These are phyloP conservation scores for Amauroascus verrucosus DNA, from an alignment of 2,329 filamentous ascomycete genomes.

Conservation along the genomic window DNA sequence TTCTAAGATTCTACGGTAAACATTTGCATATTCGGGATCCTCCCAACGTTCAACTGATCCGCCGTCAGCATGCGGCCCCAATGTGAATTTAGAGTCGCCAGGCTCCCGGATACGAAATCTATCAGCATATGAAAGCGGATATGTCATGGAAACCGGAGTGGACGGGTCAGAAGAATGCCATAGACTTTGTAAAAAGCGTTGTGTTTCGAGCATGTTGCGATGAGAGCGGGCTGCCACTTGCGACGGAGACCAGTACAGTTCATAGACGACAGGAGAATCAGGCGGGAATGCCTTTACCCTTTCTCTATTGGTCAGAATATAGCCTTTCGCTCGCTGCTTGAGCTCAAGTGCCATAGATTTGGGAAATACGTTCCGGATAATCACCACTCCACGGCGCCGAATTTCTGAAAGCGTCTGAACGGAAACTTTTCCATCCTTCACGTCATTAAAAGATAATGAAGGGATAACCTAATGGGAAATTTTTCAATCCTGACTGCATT, in stretches of 20 bases:
- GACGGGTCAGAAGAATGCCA: slow-evolving; percentile 50
- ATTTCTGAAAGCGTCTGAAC: slow-evolving; percentile 41
- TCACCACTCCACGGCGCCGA: slow-evolving; percentile 47
- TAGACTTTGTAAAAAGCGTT: slow-evolving; percentile 52
- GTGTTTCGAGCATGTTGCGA: slow-evolving; percentile 51
- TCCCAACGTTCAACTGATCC: slow-evolving; percentile 70
- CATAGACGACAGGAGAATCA: slow-evolving; percentile 59
- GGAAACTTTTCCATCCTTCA: slow-evolving; percentile 30
- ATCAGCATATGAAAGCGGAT: slow-evolving; percentile 60
- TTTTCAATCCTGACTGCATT: not conserved
- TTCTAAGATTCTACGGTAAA: slow-evolving; percentile 62
- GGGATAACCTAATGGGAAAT: slow-evolving; percentile 30
- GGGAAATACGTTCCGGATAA: slow-evolving; percentile 57
- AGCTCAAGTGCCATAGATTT: slow-evolving; percentile 53
- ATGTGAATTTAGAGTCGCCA: slow-evolving; percentile 58
- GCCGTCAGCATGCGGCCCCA: slow-evolving; percentile 64
- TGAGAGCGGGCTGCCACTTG: slow-evolving; percentile 60
- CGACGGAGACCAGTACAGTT: slow-evolving; percentile 63
- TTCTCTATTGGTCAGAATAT: slow-evolving; percentile 36
- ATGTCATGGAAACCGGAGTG: slow-evolving; percentile 42
- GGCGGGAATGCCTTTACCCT: slow-evolving; percentile 51
- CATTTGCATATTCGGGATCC: slow-evolving; percentile 55
- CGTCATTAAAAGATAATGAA: slow-evolving; percentile 33
- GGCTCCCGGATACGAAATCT: slow-evolving; percentile 61
- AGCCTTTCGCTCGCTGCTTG: slow-evolving; percentile 55